Conservation (phyloP, 1,139 yeast species). For the Kurtzmaniella natalensis region DNA sequence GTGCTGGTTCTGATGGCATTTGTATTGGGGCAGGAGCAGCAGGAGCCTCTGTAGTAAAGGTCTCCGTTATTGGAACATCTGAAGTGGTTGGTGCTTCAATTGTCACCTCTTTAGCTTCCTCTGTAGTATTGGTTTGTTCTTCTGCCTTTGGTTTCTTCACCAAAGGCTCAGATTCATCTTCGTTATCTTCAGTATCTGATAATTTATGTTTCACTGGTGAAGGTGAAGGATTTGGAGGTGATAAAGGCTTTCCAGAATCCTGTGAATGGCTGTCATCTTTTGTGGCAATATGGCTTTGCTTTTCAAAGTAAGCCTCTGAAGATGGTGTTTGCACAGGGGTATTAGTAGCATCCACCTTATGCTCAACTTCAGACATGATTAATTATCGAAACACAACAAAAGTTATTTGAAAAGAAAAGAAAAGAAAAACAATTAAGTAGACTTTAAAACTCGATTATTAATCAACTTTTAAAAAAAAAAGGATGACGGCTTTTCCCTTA, state of each 20-base stretch:
- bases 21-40: conserved; percentile 15
- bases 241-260: conserved; percentile 31
- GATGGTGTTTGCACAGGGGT: conserved; percentile 43
- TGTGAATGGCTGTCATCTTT: conserved; percentile 6
- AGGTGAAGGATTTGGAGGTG: conserved; percentile 46
- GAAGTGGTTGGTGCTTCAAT: conserved; percentile 6
- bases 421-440: too few relatives aligned
- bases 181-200: conserved; percentile 16
- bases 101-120: conserved; percentile 5
- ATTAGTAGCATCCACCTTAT: conserved; percentile 24
- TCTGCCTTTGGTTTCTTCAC: conserved; percentile 22
- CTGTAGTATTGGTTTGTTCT: conserved; percentile 5
- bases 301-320: conserved; percentile 18
- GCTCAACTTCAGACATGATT: conserved; percentile 16
- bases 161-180: conserved; percentile 5
- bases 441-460: too few relatives aligned
- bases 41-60: not conserved
- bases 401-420: not conserved
- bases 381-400: not conserved
- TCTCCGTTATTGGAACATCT: conserved; percentile 6
- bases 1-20: conserved; percentile 50
- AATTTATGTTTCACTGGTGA: conserved; percentile 36
- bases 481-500: not conserved
- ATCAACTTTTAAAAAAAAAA: too few relatives aligned
- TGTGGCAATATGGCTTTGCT: conserved; percentile 1